Evolutionary conservation across 495 filamentous ascomycete species (phyloP).

Genomic region (Aspergillus incahuasiensis): DNA sequence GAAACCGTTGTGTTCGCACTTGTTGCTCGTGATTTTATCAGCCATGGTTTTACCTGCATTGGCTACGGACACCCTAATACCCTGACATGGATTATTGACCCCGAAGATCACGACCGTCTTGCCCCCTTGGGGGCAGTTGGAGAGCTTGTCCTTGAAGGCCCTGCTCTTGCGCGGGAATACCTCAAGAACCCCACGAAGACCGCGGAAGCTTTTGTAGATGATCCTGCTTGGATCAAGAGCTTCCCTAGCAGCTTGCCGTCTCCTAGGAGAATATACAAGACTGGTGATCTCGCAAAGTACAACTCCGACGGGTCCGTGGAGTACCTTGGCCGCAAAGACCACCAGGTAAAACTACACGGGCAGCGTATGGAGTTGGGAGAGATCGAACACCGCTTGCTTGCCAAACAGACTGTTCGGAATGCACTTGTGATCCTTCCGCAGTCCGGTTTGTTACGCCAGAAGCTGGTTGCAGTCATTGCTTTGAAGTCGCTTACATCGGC

Average conservation of each 20-base stretch:
- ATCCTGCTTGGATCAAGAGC: conserved; percentile 31
- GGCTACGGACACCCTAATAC: conserved; percentile 43
- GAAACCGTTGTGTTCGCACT: conserved; percentile 44
- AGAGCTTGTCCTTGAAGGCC: conserved; percentile 49
- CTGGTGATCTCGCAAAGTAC: conserved; percentile 51
- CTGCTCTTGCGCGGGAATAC: conserved; percentile 48
- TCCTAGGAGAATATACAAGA: conserved; percentile 40
- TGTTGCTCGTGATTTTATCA: conserved; percentile 29
- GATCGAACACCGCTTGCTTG: conserved; percentile 39
- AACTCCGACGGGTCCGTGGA: conserved; percentile 48
- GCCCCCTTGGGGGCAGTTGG: conserved; percentile 50
- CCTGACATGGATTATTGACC: conserved; percentile 53
- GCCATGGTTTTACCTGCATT: conserved; percentile 41
- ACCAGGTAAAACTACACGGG: conserved; percentile 64
- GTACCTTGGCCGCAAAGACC: conserved; percentile 58
- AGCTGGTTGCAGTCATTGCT: conserved; percentile 42
- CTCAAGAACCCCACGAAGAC: conserved; percentile 51
- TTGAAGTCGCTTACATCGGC: conserved; percentile 28
- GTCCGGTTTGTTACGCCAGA: conserved; percentile 32
- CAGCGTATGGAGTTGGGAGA: conserved; percentile 62
- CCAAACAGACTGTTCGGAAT: conserved; percentile 34
- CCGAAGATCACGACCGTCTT: conserved; percentile 43
- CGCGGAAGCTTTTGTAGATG: conserved; percentile 39
- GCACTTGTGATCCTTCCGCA: conserved; percentile 45
- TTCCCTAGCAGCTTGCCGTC: conserved; percentile 20